phyloP scores from a whole-genome alignment of 345 rosid species.

The Euphorbia lathyris region DNA sequence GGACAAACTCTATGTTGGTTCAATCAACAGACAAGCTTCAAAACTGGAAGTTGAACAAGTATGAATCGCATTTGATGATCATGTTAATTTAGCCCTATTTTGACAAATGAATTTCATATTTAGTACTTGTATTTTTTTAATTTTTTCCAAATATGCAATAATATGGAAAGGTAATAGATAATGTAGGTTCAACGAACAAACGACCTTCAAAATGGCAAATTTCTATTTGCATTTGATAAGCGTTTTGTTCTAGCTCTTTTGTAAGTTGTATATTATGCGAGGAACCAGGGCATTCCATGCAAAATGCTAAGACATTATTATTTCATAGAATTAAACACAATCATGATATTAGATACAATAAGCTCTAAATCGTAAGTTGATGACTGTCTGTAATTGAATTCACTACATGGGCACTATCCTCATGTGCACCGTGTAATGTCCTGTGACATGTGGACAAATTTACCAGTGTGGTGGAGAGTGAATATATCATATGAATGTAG shows the following conservation, averaged over 20 bases:
- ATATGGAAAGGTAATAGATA: not conserved
- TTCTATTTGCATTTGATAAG: not conserved
- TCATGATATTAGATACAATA: too few species aligned
- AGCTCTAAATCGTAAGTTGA: not conserved
- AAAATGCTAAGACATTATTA: not conserved
- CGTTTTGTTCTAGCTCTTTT: not conserved
- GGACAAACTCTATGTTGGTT: conserved; percentile 74
- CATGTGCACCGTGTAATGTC: not conserved
- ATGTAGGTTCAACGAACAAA: not conserved
- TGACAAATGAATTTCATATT: conserved; percentile 3
- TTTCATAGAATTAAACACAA: too few species aligned
- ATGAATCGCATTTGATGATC: conserved; percentile 21
- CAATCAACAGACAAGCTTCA: conserved; percentile 62
- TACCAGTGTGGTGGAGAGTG: not conserved
- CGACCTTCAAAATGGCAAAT: not conserved
- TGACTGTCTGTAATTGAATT: not conserved
- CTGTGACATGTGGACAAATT: not conserved
- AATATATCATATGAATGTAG: not conserved
- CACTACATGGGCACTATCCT: not conserved
- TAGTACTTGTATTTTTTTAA: not conserved
- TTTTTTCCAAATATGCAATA: not conserved
- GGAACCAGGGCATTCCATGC: not conserved
- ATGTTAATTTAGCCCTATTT: not conserved
- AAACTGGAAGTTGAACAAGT: conserved; percentile 70
- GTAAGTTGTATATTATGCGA: not conserved